These are phyloP conservation scores for Kluyveromyces sp. DNA, from an alignment of 1,139 yeast genomes.

Conservation along the genomic window DNA sequence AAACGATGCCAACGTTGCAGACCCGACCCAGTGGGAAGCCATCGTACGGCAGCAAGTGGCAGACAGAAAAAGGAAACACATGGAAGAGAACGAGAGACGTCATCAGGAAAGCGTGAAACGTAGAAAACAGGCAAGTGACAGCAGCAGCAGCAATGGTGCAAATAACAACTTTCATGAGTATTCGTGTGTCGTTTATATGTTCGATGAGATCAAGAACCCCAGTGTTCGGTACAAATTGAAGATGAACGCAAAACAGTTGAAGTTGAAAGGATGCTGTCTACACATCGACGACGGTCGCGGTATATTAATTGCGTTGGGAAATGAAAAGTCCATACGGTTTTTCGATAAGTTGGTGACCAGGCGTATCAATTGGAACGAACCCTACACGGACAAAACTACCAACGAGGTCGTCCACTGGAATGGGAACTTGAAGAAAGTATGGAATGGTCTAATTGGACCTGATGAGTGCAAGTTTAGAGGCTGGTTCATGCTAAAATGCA, in stretches of 20 bases:
- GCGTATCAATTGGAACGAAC: conserved; percentile 66
- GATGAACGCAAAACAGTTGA: conserved; percentile 68
- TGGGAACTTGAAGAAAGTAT: conserved; percentile 50
- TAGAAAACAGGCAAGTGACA: conserved; percentile 1
- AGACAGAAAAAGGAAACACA: conserved; percentile 54
- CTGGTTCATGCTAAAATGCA: conserved; percentile 29
- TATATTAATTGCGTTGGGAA: conserved; percentile 68
- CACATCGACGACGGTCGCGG: conserved; percentile 39
- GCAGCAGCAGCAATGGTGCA: background rate
- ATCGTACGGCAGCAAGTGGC: conserved; percentile 63
- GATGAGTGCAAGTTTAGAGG: conserved; percentile 27
- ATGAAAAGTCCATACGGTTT: conserved; percentile 48
- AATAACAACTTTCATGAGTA: conserved; percentile 17
- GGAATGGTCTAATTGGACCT: conserved; percentile 63
- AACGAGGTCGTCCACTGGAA: conserved; percentile 34
- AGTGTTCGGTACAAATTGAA: conserved; percentile 68
- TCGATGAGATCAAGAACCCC: conserved; percentile 50
- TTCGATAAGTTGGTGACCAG: conserved; percentile 54
- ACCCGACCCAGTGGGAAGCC: conserved; percentile 82
- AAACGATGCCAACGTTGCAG: conserved; percentile 79
- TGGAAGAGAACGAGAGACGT: conserved; percentile 52
- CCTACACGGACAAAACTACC: conserved; percentile 26
- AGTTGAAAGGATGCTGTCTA: conserved; percentile 52
- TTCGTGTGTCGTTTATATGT: conserved; percentile 52
- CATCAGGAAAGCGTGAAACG: conserved; percentile 21